These are phyloP conservation scores for Solanum medicagineum DNA, from an alignment of 257 asterid genomes.

Conservation along the genomic window DNA sequence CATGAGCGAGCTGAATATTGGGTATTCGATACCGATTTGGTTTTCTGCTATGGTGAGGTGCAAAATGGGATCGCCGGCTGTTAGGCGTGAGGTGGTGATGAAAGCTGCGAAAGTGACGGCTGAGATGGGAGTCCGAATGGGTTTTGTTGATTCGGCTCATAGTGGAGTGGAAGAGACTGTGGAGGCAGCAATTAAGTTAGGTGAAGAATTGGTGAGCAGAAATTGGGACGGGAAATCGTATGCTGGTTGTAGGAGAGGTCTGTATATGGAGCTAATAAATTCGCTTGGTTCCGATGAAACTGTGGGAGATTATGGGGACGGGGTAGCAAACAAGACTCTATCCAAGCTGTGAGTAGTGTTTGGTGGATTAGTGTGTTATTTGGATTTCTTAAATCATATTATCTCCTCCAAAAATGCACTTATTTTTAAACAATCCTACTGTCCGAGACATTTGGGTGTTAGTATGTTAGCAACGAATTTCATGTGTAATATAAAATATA, in stretches of 20 bases:
- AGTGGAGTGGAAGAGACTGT: constrained; percentile 35
- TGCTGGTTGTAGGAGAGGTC: constrained; percentile 23
- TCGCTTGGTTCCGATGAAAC: constrained; percentile 9
- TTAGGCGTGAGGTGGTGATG: constrained; percentile 44
- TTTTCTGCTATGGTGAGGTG: constrained; percentile 24
- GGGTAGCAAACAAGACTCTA: background rate
- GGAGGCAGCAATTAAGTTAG: constrained; percentile 38
- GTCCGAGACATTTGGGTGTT: too few species aligned
- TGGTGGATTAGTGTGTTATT: background rate
- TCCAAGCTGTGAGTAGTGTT: constrained; percentile 18
- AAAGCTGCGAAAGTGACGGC: constrained; percentile 31
- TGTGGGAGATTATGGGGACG: constrained; percentile 3
- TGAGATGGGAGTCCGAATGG: constrained; percentile 33
- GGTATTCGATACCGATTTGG: constrained; percentile 11
- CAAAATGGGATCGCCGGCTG: constrained; percentile 24
- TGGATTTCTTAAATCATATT: background rate
- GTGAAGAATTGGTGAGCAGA: constrained; percentile 31
- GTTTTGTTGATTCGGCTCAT: constrained; percentile 42
- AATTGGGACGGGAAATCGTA: constrained; percentile 44
- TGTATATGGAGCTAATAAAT: constrained; percentile 21
- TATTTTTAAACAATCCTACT: too few species aligned
- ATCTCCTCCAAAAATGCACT: background rate
- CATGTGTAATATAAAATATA: background rate
- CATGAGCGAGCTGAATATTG: constrained; percentile 58
- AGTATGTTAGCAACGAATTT: too few species aligned